Evolutionary conservation across 1,284 basidiomycete species (phyloP).

Genomic region (Pisolithus thermaeus): DNA sequence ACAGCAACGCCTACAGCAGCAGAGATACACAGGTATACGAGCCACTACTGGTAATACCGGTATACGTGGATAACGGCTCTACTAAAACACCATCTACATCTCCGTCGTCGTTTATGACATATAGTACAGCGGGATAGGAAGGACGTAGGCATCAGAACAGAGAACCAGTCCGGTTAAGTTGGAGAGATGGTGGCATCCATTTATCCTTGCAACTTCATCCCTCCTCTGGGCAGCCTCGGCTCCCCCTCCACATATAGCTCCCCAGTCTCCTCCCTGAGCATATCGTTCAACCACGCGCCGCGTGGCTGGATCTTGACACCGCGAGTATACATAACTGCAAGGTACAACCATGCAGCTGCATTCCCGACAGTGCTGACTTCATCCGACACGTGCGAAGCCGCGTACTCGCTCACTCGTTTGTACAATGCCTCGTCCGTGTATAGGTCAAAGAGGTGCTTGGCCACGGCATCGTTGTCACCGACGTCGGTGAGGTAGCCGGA

Average conservation of each 20-base stretch:
- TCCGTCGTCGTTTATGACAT: too few species aligned
- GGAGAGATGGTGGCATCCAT: neutral
- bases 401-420: slow-evolving; percentile 59
- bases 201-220: slow-evolving; percentile 44
- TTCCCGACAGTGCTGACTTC: slow-evolving; percentile 79
- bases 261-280: slow-evolving; percentile 66
- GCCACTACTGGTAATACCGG: too few species aligned
- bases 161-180: too few species aligned
- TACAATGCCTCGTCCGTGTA: slow-evolving; percentile 67
- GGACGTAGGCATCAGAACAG: too few species aligned
- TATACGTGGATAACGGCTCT: too few species aligned
- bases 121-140: too few species aligned
- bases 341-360: slow-evolving; percentile 74
- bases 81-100: too few species aligned
- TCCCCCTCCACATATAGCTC: slow-evolving; percentile 61
- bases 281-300: slow-evolving; percentile 76
- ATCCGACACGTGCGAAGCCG: slow-evolving; percentile 69
- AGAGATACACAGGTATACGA: too few species aligned
- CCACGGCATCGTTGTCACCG: slow-evolving; percentile 69
- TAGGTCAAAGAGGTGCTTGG: slow-evolving; percentile 66
- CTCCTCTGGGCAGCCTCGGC: slow-evolving; percentile 59
- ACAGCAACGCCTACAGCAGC: too few species aligned
- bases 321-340: slow-evolving; percentile 71
- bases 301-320: slow-evolving; percentile 70
- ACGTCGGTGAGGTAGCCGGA: slow-evolving; percentile 75